Evolutionary conservation across 78 protist species (phyloP), one percentile per base, ranked within the genome.

Genomic region (Bodo saltans): DNA sequence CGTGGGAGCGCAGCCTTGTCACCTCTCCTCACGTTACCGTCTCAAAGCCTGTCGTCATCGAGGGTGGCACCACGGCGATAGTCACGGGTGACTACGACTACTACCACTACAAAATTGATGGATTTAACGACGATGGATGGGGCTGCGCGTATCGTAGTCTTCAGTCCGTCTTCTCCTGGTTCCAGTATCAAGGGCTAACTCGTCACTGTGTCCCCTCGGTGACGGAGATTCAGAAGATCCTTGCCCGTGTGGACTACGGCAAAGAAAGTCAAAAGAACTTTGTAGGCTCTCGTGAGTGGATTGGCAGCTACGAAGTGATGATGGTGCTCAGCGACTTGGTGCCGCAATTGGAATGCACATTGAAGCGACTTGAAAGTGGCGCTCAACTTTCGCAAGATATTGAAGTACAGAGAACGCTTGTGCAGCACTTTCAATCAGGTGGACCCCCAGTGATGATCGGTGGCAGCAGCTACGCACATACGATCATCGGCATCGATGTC

Each of bases 131-230:
- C 72, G 67, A 84, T 38, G 96, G 96, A 28, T 93, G 96, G 96
- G 96, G 96, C 60, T 93, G 96, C 74, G 96, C 96, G 11, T 93
- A 93, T 68, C 70, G 96, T 41, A 88, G 92, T 32, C 88, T 93
- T 86, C 92, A 88, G 87, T 90, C 96, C 2, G 74, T 93, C 34
- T 53, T 87, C 47, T 87, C 92, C 29, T 92, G 92, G 92, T 74
- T 88, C 38, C 38, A 34, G 37, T 69, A 69, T 47, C 86, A 87
- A 42, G 39, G 78, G 11, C 52, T 72, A 28, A 86, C 94, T 12
- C 21, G 60, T 0, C 39, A 3, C 27, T 3, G 37, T 3, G 84
- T 90, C 33, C 95, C 95, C 47, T 42, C 89, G 30, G 94, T 41
- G 42, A 0, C 17, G n/a, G 80, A 86, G 70, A 92, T 93, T 52